Conservation (phyloP, 23 red algal species). For the Pyropia yezoensis region DNA sequence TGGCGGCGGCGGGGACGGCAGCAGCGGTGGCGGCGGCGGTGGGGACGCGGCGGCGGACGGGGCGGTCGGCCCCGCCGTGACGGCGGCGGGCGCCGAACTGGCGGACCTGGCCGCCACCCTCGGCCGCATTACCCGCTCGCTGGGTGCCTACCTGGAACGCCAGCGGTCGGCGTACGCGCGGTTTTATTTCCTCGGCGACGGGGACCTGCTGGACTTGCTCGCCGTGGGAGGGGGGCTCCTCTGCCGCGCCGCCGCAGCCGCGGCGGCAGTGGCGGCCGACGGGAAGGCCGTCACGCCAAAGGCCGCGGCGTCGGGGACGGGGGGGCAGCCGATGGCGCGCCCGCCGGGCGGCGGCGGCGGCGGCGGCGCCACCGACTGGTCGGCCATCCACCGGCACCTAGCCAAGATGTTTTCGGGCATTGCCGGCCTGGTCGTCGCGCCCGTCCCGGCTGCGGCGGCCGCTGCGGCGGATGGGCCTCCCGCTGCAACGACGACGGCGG, state of each 20-base stretch:
- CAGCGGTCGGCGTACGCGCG: conserved; percentile 38
- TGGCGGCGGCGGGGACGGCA: too few relatives aligned
- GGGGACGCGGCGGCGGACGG: too few relatives aligned
- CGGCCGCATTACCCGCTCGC: conserved; percentile 11
- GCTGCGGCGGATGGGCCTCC: conserved; percentile 17
- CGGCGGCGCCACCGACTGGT: too few relatives aligned
- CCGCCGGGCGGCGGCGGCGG: too few relatives aligned
- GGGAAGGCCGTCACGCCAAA: too few relatives aligned
- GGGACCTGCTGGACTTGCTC: conserved; percentile 41
- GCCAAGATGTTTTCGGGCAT: conserved; percentile 51
- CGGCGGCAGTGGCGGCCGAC: too few relatives aligned
- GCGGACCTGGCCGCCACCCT: conserved; percentile 24
- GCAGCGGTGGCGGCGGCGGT: too few relatives aligned
- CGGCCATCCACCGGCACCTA: conserved; percentile 3
- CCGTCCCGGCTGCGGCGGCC: conserved; percentile 5
- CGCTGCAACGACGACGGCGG: not conserved
- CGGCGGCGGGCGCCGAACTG: conserved; percentile 12
- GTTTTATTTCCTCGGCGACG: conserved; percentile 58
- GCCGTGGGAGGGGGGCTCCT: conserved; percentile 6
- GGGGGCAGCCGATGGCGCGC: too few relatives aligned
- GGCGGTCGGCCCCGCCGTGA: too few relatives aligned
- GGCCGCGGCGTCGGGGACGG: too few relatives aligned
- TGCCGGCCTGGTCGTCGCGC: conserved; percentile 9
- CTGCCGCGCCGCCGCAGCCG: conserved; percentile 9
- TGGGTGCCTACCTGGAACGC: conserved; percentile 40